Evolutionary conservation across 2,329 filamentous ascomycete genomes (phyloP), one percentile per base, ranked within the genome.

Genomic region (Cladosporium austrohemisphaericum): DNA sequence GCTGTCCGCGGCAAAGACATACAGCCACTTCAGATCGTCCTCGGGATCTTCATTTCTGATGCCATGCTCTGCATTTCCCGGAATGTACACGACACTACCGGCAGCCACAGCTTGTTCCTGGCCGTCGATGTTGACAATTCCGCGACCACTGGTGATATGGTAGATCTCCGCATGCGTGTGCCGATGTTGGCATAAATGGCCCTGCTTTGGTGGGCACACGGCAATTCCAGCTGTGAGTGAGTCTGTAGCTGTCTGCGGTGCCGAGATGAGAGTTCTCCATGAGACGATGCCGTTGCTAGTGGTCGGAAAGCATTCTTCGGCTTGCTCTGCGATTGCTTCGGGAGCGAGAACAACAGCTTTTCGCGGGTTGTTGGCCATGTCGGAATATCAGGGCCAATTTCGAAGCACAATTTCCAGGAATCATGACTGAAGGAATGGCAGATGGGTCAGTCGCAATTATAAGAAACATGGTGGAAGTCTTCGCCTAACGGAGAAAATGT

Each of bases 81-180:
- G 71, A 26, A 74, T 70, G 51, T 66, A 74, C 1, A 73, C 60
- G 6, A 66, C 63, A 40, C 56, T 62, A 4, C 69, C 71, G 20
- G 58, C 60, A 10, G 45, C 36, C 0, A 74, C 66, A 1, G 41
- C 45, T 41, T 66, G 54, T 18, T 65, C 59, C 5, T 55, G 41
- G 3, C 66, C 69, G 37, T 74, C 67, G 13, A 75, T 65, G 0
- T 55, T 62, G 2, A 74, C 61, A 6, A 68, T 55, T 0, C 68
- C 71, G 0, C 51, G 57, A 0, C 71, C 71, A 0, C 63, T 52
- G 0, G 67, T 59, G 14, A 75, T 58, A 46, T 73, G 60, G 44
- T 74, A 75, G 1, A 75, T 62, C 55, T 74, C 72, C 0, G 72
- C 66, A 29, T 74, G 71, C 3, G 51, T 33, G 45, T 74, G 72